These are phyloP conservation scores for Picochlorum sp. DNA, from an alignment of 139 green algal genomes.

Conservation along the genomic window DNA sequence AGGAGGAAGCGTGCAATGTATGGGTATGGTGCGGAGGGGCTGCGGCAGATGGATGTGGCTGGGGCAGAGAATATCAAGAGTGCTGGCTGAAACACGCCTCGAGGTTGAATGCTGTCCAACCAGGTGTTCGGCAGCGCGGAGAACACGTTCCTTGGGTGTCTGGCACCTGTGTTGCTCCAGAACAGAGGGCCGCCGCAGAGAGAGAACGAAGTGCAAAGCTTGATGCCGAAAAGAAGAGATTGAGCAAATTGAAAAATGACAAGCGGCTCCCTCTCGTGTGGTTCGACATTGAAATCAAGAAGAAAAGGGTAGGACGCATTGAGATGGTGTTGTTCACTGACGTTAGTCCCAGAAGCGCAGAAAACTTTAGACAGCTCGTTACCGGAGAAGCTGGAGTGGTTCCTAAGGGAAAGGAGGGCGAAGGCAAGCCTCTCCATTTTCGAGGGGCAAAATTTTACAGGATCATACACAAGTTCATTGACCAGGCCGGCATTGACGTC, in stretches of 20 bases:
- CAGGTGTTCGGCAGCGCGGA: neutral
- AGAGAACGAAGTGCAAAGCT: slow-evolving; percentile 1
- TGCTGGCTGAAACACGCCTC: slow-evolving; percentile 32
- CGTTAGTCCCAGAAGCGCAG: slow-evolving; percentile 26
- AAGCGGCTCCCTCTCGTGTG: slow-evolving; percentile 37
- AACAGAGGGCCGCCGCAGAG: slow-evolving; percentile 14
- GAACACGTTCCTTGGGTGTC: slow-evolving; percentile 32
- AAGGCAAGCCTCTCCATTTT: neutral
- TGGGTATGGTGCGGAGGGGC: slow-evolving; percentile 6
- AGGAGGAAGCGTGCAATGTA: slow-evolving; percentile 20
- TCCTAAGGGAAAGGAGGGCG: slow-evolving; percentile 3
- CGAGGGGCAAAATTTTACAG: slow-evolving; percentile 30
- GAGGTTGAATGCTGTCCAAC: slow-evolving; percentile 11
- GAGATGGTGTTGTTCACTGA: slow-evolving; percentile 36
- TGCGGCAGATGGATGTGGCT: slow-evolving; percentile 2
- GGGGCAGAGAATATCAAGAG: slow-evolving; percentile 2
- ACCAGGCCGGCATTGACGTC: slow-evolving; percentile 33
- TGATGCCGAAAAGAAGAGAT: neutral
- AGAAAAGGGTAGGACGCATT: slow-evolving; percentile 22
- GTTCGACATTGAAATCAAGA: slow-evolving; percentile 34
- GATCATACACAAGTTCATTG: slow-evolving; percentile 51
- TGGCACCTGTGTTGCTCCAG: slow-evolving; percentile 25
- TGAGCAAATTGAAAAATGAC: slow-evolving; percentile 12
- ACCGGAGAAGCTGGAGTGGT: slow-evolving; percentile 9
- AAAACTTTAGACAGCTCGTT: slow-evolving; percentile 42